Conservation (phyloP, 1,139 yeast species). For the Yamadazyma membranifaciens region DNA sequence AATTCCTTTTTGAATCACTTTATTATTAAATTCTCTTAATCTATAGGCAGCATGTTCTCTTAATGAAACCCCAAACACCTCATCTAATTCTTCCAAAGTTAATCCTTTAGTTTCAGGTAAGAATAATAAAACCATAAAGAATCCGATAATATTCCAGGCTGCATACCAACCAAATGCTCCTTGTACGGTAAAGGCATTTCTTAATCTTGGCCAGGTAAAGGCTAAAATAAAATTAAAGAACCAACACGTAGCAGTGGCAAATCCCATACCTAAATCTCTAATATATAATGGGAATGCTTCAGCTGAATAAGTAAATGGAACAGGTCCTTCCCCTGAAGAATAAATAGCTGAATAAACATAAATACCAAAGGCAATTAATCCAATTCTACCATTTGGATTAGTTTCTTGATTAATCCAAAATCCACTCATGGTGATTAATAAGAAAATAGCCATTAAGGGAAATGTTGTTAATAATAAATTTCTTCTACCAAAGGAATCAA, state of each 20-base stretch:
- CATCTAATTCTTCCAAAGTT: slow-evolving; percentile 72
- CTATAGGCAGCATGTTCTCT: slow-evolving; percentile 57
- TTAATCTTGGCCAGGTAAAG: slow-evolving; percentile 77
- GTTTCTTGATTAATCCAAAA: slow-evolving; percentile 56
- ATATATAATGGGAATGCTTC: slow-evolving; percentile 81
- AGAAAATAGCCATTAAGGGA: slow-evolving; percentile 69
- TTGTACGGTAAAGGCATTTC: slow-evolving; percentile 63
- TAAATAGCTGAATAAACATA: slow-evolving; percentile 72
- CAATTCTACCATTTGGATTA: slow-evolving; percentile 54
- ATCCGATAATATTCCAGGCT: slow-evolving; percentile 80
- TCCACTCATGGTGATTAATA: slow-evolving; percentile 73
- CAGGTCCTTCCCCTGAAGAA: slow-evolving; percentile 88
- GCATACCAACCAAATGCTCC: slow-evolving; percentile 93
- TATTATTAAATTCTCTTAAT: slow-evolving; percentile 41
- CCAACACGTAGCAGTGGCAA: slow-evolving; percentile 86
- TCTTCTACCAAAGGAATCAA: slow-evolving; percentile 79
- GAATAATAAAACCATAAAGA: slow-evolving; percentile 63
- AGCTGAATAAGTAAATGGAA: slow-evolving; percentile 86
- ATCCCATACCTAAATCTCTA: slow-evolving; percentile 82
- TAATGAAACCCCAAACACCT: slow-evolving; percentile 60
- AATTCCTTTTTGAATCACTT: slow-evolving; percentile 38
- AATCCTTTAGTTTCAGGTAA: slow-evolving; percentile 70
- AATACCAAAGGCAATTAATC: slow-evolving; percentile 67
- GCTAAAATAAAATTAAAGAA: slow-evolving; percentile 80
- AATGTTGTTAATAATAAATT: slow-evolving; percentile 66